Conservation (phyloP, 805 yeast genomes). For the Huiozyma naganishii region DNA sequence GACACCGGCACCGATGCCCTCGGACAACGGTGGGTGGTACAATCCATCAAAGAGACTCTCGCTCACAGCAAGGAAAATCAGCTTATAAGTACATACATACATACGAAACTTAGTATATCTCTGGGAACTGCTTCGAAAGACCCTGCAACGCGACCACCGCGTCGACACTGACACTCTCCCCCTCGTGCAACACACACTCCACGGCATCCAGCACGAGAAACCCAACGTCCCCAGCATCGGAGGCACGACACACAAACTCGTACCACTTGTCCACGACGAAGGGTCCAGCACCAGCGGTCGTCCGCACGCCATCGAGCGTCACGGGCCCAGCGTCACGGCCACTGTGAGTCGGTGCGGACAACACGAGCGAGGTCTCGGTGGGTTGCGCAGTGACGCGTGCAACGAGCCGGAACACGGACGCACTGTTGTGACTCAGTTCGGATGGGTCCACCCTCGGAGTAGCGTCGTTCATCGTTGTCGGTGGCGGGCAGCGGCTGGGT, state of each 20-base stretch:
- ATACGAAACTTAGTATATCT: conserved; percentile 13
- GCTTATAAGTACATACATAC: background rate
- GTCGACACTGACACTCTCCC: conserved; percentile 21
- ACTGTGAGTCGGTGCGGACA: conserved; percentile 20
- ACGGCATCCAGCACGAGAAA: conserved; percentile 27
- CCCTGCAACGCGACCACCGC: conserved; percentile 27
- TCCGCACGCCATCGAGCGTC: conserved; percentile 19
- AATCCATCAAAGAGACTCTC: conserved; percentile 45
- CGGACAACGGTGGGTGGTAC: conserved; percentile 48
- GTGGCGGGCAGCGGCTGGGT: background rate
- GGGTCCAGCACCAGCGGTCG: conserved; percentile 13
- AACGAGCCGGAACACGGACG: conserved; percentile 24
- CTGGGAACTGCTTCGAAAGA: conserved; percentile 22
- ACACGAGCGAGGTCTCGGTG: conserved; percentile 16
- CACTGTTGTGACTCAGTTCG: conserved; percentile 14
- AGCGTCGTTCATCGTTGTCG: conserved; percentile 19
- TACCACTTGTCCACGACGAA: conserved; percentile 25
- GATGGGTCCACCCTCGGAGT: conserved; percentile 27
- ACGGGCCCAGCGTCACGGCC: conserved; percentile 14
- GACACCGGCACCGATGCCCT: conserved; percentile 57
- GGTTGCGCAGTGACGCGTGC: conserved; percentile 26
- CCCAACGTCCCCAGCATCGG: conserved; percentile 26
- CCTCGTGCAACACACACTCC: conserved; percentile 16
- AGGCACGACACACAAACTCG: conserved; percentile 26
- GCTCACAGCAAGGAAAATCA: conserved; percentile 22